Evolutionary conservation across 1,139 yeast species (phyloP).

Genomic region (Oligophagozyma castellii): DNA sequence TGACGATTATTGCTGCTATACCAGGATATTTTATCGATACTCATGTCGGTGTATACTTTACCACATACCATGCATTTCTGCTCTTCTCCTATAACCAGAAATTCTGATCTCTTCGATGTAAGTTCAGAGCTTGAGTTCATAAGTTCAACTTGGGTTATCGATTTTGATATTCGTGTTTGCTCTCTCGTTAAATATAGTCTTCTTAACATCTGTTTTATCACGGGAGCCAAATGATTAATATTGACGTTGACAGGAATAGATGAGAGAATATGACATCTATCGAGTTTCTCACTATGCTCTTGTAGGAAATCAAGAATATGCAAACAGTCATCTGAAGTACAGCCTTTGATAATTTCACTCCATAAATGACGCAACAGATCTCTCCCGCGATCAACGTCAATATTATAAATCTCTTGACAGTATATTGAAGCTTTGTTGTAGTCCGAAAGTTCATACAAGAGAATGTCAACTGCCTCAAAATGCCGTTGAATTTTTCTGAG

Average conservation of each 20-base stretch:
- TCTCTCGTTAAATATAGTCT: slow-evolving; percentile 8
- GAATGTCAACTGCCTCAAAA: slow-evolving; percentile 48
- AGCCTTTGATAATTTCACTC: slow-evolving; percentile 5
- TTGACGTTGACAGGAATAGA: slow-evolving; percentile 12
- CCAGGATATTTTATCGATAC: slow-evolving; percentile 14
- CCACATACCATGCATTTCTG: slow-evolving; percentile 18
- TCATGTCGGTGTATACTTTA: slow-evolving; percentile 9
- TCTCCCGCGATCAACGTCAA: slow-evolving; percentile 29
- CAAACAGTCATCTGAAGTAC: slow-evolving; percentile 3
- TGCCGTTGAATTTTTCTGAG: slow-evolving; percentile 50
- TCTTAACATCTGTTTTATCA: slow-evolving; percentile 10
- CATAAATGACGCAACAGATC: slow-evolving; percentile 24
- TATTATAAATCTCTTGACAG: slow-evolving; percentile 39
- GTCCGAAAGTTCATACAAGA: slow-evolving; percentile 46
- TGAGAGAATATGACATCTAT: slow-evolving; percentile 8
- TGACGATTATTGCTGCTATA: slow-evolving; percentile 8
- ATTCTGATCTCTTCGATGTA: slow-evolving; percentile 9
- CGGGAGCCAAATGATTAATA: slow-evolving; percentile 8
- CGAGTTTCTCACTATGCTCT: slow-evolving; percentile 15
- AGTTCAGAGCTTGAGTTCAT: slow-evolving; percentile 10
- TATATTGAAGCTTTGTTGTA: slow-evolving; percentile 45
- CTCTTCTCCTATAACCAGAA: slow-evolving; percentile 11
- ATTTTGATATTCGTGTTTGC: slow-evolving; percentile 9
- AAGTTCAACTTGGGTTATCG: slow-evolving; percentile 16
- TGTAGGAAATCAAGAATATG: slow-evolving; percentile 11